Percentiles rank a stretch among this genome's conserved stretches.
phyloP scores from a whole-genome alignment of 2,329 filamentous ascomycete genomes.

The Botryotinia convoluta region DNA sequence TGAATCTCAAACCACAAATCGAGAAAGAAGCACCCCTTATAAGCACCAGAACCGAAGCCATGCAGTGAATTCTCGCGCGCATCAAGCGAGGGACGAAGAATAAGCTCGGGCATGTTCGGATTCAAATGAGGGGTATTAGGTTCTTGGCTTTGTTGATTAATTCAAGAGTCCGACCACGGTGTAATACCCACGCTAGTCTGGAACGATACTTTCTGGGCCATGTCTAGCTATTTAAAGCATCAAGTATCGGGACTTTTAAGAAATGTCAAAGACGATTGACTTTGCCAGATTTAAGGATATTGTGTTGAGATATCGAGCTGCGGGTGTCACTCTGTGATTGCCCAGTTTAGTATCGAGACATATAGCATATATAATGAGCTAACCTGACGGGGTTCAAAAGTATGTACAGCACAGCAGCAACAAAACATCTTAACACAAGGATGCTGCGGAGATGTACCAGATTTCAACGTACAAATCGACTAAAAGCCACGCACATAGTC shows the following conservation, averaged over 20 bases:
- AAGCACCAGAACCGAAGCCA: neutral
- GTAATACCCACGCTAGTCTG: no score
- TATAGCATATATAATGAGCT: no score
- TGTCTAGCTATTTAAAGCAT: no score
- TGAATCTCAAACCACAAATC: neutral
- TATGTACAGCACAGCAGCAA: neutral
- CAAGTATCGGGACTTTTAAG: no score
- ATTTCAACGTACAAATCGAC: neutral
- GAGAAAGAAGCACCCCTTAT: neutral
- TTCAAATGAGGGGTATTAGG: neutral
- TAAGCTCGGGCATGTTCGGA: neutral
- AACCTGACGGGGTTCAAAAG: no score
- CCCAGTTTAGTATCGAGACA: no score
- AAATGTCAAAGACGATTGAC: no score
- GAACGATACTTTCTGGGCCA: no score
- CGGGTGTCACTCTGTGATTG: no score
- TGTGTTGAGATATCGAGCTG: no score
- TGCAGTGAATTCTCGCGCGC: neutral
- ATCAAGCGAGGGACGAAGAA: neutral
- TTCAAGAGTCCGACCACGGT: no score
- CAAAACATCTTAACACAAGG: rapidly evolving
- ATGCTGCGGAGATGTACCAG: neutral
- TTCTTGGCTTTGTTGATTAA: neutral
- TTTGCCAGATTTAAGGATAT: no score
- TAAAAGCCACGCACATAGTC: neutral